These are phyloP conservation scores for Clathrospora elynae DNA, from an alignment of 2,329 filamentous ascomycete species.

Conservation along the genomic window DNA sequence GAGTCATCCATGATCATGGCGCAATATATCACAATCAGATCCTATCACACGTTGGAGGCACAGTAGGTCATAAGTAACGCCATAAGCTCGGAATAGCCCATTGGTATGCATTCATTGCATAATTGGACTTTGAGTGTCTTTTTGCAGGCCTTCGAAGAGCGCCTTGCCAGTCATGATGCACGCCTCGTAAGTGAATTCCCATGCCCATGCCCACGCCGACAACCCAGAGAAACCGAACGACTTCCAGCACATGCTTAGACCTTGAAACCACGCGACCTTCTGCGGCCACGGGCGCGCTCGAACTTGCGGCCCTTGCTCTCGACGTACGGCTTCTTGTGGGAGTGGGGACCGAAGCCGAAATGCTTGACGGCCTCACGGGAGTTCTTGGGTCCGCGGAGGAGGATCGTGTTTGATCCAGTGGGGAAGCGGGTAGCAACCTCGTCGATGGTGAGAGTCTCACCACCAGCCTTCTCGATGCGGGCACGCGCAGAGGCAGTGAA, in stretches of 20 bases:
- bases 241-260: conserved; percentile 68
- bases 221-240: conserved; percentile 46
- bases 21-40: conserved; percentile 1
- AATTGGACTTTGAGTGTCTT: conserved; percentile 46
- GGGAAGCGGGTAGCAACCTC: conserved; percentile 95
- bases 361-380: conserved; percentile 97
- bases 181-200: conserved; percentile 44
- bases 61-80: conserved; percentile 36
- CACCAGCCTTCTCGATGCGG: conserved; percentile 89
- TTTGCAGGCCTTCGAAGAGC: conserved; percentile 43
- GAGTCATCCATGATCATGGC: too few species aligned
- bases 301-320: conserved; percentile 99
- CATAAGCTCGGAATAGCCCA: conserved; percentile 43
- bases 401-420: conserved; percentile 94
- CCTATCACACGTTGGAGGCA: conserved; percentile 6
- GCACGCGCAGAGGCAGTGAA: conserved; percentile 97
- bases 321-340: conserved; percentile 98
- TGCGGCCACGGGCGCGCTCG: conserved; percentile 98
- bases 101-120: conserved; percentile 43
- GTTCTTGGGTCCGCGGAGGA: conserved; percentile 98
- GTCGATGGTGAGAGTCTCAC: conserved; percentile 93
- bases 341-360: conserved; percentile 98
- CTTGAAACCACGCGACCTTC: conserved; percentile 99
- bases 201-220: conserved; percentile 46
- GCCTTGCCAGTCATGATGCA: conserved; percentile 46